Evolutionary conservation across 2,329 filamentous ascomycete species (phyloP).

Genomic region (Thielaviopsis euricoi): DNA sequence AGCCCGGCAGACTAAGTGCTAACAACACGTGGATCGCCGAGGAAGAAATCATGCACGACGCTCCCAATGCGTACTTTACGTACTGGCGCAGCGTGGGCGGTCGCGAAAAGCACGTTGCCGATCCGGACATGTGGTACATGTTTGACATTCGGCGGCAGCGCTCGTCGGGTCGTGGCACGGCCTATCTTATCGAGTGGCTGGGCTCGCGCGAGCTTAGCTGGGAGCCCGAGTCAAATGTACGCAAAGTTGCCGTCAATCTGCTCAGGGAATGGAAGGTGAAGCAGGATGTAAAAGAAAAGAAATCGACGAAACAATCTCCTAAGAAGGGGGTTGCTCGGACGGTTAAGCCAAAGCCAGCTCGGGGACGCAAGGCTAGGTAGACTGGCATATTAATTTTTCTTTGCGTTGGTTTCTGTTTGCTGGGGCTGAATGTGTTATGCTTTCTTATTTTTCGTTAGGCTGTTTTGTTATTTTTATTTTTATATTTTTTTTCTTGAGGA

Average conservation of each 20-base stretch:
- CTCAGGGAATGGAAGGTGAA: slow-evolving; percentile 3
- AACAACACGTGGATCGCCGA: slow-evolving; percentile 2
- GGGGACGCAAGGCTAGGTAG: too few relatives aligned
- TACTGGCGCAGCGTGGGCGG: slow-evolving; percentile 9
- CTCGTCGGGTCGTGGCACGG: neutral
- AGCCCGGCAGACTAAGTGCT: neutral
- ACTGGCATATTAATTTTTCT: too few relatives aligned
- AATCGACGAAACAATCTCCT: neutral
- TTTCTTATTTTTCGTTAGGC: too few relatives aligned
- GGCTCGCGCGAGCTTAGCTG: slow-evolving; percentile 9
- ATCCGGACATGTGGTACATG: slow-evolving; percentile 11
- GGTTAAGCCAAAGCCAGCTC: neutral
- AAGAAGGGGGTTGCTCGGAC: neutral
- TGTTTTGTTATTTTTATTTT: too few relatives aligned
- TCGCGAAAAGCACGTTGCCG: slow-evolving; percentile 6
- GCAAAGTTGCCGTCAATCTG: neutral
- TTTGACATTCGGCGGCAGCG: slow-evolving; percentile 7
- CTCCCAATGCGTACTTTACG: slow-evolving; percentile 4
- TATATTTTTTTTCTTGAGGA: too few relatives aligned
- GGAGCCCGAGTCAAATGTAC: slow-evolving; percentile 6
- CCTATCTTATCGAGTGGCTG: slow-evolving; percentile 8
- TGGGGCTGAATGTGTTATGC: too few relatives aligned
- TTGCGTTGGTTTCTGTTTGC: too few relatives aligned
- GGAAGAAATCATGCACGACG: slow-evolving; percentile 8
- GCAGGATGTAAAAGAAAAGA: neutral